Conservation (phyloP, 2,329 filamentous ascomycete genomes). For the Diaporthe sp. region DNA sequence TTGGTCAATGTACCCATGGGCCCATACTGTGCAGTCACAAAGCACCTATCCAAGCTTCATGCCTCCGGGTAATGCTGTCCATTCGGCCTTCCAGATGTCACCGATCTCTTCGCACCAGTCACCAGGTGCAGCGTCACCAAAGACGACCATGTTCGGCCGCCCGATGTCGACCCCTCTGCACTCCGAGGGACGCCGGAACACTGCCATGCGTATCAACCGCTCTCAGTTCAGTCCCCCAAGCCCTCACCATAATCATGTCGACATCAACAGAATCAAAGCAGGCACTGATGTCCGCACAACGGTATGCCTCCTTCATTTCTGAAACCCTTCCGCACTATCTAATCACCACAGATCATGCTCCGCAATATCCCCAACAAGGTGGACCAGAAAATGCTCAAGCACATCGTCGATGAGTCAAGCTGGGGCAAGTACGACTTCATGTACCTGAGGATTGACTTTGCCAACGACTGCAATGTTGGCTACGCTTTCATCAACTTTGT, state of each 20-base stretch:
- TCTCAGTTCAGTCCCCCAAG: constrained; percentile 56
- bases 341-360: constrained; percentile 80
- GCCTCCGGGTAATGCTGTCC: not conserved
- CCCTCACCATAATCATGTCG: constrained; percentile 69
- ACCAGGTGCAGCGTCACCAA: constrained; percentile 41
- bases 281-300: constrained; percentile 82
- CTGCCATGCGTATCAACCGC: constrained; percentile 57
- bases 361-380: constrained; percentile 95
- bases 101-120: constrained; percentile 25
- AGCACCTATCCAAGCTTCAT: not conserved
- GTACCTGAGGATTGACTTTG: constrained; percentile 92
- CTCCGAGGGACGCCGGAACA: constrained; percentile 58
- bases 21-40: constrained; percentile 1
- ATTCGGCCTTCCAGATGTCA: constrained; percentile 38
- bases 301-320: constrained; percentile 50
- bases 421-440: constrained; percentile 92
- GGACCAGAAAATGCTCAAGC: constrained; percentile 80
- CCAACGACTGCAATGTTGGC: constrained; percentile 89
- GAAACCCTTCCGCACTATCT: not conserved
- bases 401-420: constrained; percentile 81
- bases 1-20: constrained; percentile 29
- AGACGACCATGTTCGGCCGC: constrained; percentile 53
- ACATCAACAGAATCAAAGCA: constrained; percentile 67
- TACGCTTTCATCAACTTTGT: constrained; percentile 98
- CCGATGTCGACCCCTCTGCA: constrained; percentile 47